Conservation (phyloP, 805 yeast species). For the Teunomyces funiuensis region DNA sequence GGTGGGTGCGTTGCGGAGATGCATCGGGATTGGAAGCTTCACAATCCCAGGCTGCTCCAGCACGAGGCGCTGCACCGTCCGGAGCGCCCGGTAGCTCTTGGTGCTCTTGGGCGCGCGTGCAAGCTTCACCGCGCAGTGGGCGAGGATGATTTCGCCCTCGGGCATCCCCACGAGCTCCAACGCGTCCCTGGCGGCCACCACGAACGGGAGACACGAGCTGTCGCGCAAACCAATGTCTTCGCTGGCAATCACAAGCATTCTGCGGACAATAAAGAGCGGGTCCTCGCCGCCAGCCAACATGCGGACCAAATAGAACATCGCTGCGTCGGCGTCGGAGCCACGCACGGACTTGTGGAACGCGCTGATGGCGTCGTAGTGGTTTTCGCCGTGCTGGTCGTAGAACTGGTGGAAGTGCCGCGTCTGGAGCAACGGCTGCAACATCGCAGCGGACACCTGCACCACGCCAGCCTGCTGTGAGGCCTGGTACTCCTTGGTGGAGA, state of each 20-base stretch:
- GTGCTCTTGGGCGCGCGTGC: conserved; percentile 87
- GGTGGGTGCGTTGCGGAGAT: conserved; percentile 94
- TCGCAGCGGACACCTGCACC: conserved; percentile 38
- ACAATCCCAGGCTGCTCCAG: conserved; percentile 57
- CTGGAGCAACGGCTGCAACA: conserved; percentile 41
- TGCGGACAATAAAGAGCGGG: conserved; percentile 81
- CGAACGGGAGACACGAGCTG: conserved; percentile 81
- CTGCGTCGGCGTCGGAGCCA: conserved; percentile 88
- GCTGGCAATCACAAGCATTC: conserved; percentile 93
- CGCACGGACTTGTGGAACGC: conserved; percentile 93
- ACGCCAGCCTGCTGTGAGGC: conserved; percentile 26
- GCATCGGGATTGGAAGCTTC: conserved; percentile 70
- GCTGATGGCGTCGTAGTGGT: conserved; percentile 91
- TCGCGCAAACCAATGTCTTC: conserved; percentile 92
- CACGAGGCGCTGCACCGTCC: conserved; percentile 59
- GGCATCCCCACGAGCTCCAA: conserved; percentile 92
- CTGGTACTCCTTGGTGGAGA: conserved; percentile 31
- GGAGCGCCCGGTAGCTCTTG: conserved; percentile 79
- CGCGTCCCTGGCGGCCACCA: conserved; percentile 81
- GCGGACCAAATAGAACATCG: conserved; percentile 78
- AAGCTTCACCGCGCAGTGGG: conserved; percentile 89
- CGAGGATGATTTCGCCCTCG: conserved; percentile 84
- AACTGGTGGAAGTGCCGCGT: conserved; percentile 50
- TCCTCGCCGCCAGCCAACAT: conserved; percentile 96
- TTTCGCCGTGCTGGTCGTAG: conserved; percentile 87